Evolutionary conservation across 2,329 filamentous ascomycete genomes (phyloP).

Genomic region (Malbranchea zuffiana): DNA sequence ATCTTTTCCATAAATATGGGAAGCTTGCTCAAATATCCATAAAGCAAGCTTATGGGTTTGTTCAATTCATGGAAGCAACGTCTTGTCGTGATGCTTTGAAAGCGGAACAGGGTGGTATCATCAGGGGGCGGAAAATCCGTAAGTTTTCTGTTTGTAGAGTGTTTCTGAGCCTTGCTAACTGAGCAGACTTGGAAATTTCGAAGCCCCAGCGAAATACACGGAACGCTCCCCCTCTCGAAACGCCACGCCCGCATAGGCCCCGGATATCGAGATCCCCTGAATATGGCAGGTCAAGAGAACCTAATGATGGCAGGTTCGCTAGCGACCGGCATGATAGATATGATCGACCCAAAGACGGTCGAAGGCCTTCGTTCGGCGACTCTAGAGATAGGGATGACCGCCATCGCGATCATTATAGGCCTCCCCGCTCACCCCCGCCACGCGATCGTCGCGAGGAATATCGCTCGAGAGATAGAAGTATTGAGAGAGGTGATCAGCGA

Average conservation of each 20-base stretch:
- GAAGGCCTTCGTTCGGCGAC: conserved; percentile 36
- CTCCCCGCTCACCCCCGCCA: conserved; percentile 49
- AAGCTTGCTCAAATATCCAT: conserved; percentile 88
- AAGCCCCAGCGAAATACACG: conserved; percentile 73
- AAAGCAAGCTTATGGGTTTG: conserved; percentile 93
- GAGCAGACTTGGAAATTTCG: conserved; percentile 76
- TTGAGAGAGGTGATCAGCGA: conserved; percentile 43
- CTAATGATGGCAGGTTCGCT: conserved; percentile 22
- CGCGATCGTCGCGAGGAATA: conserved; percentile 58
- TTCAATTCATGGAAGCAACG: conserved; percentile 71
- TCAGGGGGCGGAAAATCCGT: conserved; percentile 91
- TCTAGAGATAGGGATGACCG: conserved; percentile 37
- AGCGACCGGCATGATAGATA: conserved; percentile 41
- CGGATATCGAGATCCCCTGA: conserved; percentile 56
- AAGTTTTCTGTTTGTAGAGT: conserved; percentile 36
- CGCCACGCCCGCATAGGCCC: conserved; percentile 19
- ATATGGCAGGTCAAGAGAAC: conserved; percentile 36
- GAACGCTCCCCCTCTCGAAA: conserved; percentile 39
- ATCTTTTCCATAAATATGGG: conserved; percentile 76
- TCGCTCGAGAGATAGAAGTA: conserved; percentile 33
- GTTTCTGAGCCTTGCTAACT: conserved; percentile 3
- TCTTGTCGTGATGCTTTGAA: conserved; percentile 67
- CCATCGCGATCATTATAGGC: conserved; percentile 54
- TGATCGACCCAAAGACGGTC: conserved; percentile 30
- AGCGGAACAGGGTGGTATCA: conserved; percentile 65